A percentile compares a stretch with the other conserved stretches of the same genome.
phyloP scores from a whole-genome alignment of 495 filamentous ascomycete genomes.

The Pseudevernia furfuracea region DNA sequence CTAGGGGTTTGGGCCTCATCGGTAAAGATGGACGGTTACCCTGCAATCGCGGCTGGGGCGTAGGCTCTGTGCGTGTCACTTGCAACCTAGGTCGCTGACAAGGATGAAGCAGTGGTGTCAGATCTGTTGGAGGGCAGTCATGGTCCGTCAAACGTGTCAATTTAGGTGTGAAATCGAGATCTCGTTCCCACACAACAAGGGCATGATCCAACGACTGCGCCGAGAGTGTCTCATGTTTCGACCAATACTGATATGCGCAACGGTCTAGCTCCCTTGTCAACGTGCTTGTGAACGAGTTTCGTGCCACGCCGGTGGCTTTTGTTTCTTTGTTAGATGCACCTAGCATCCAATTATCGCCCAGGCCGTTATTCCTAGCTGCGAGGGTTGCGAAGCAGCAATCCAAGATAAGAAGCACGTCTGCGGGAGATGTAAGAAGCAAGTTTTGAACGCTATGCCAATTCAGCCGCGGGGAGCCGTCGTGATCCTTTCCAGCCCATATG shows the following conservation, averaged over 20 bases:
- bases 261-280: constrained; percentile 14
- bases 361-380: constrained; percentile 12
- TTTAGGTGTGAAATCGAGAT: constrained; percentile 7
- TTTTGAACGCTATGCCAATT: constrained; percentile 16
- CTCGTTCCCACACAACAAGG: constrained; percentile 7
- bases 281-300: constrained; percentile 15
- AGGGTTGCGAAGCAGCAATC: constrained; percentile 21
- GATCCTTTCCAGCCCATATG: constrained; percentile 1
- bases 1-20: neutral
- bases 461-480: neutral
- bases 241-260: constrained; percentile 13
- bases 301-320: constrained; percentile 8
- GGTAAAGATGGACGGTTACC: neutral
- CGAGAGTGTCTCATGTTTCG: neutral
- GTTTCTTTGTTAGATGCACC: constrained; percentile 19
- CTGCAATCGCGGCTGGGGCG: neutral
- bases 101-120: constrained; percentile 10
- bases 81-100: neutral
- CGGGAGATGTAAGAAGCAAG: constrained; percentile 9
- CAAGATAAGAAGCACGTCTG: constrained; percentile 18
- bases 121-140: constrained; percentile 6
- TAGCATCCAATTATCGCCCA: constrained; percentile 16
- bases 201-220: constrained; percentile 4
- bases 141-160: constrained; percentile 11
- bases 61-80: constrained; percentile 6